These are phyloP conservation scores for Heterobasidion parviporum DNA, from an alignment of 1,284 basidiomycete species.

Conservation along the genomic window DNA sequence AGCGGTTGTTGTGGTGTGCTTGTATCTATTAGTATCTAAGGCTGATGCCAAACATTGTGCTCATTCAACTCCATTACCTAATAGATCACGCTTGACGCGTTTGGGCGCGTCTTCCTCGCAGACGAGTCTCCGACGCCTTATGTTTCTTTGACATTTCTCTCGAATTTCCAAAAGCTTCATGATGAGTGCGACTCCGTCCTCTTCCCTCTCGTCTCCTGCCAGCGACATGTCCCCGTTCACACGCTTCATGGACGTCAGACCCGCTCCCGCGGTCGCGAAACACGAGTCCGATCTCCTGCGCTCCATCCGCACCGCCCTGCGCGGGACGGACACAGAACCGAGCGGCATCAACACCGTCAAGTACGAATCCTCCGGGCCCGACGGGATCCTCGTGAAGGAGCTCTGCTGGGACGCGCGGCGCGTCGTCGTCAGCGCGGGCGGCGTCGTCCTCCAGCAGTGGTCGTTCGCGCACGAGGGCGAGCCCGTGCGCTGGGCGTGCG, in stretches of 20 bases:
- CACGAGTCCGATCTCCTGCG: constrained; percentile 36
- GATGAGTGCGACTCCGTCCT: neutral
- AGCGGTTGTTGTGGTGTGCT: no score
- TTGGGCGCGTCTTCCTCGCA: no score
- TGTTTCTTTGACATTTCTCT: no score
- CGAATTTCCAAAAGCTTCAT: no score
- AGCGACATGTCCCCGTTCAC: neutral
- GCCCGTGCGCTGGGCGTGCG: constrained; percentile 67
- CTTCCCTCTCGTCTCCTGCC: neutral
- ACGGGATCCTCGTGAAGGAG: constrained; percentile 28
- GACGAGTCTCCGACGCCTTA: no score
- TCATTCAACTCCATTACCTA: no score
- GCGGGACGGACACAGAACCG: constrained; percentile 36
- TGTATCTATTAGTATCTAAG: no score
- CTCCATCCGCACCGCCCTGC: constrained; percentile 42
- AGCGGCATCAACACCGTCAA: constrained; percentile 2
- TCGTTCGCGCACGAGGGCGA: constrained; percentile 65
- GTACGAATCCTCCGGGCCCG: constrained; percentile 3
- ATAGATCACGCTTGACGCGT: no score
- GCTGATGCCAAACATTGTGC: no score
- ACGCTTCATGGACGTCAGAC: neutral
- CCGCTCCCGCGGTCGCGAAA: neutral
- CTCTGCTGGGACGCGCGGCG: constrained; percentile 66
- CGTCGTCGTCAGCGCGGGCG: constrained; percentile 64
- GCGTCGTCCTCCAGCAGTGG: constrained; percentile 68